Percentiles rank a stretch among this genome's conserved stretches.
Evolutionary conservation across 2,329 filamentous ascomycete species (phyloP).

Genomic region (Trichoderma sp.): DNA sequence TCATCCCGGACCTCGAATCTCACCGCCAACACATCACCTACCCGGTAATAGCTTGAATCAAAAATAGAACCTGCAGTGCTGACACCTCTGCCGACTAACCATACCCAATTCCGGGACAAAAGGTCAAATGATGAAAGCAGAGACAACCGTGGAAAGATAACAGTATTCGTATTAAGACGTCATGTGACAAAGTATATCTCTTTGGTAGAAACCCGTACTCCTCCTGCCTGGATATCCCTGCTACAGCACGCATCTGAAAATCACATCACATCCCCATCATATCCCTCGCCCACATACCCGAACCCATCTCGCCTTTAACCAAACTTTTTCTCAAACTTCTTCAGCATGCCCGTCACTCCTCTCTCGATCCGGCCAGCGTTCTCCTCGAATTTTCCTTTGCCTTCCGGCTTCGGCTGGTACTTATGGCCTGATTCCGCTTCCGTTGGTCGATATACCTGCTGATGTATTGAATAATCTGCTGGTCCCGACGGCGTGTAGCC

Average conservation of each 20-base stretch:
- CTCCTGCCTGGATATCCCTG: slow-evolving; percentile 2
- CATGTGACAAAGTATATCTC: not conserved
- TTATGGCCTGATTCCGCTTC: slow-evolving; percentile 53
- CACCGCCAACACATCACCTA: not conserved
- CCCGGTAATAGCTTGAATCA: not conserved
- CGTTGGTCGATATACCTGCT: slow-evolving; percentile 67
- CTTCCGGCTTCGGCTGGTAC: slow-evolving; percentile 45
- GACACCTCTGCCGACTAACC: not conserved
- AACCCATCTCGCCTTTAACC: slow-evolving; percentile 34
- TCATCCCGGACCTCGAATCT: not conserved
- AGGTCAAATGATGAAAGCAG: not conserved
- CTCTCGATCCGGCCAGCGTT: slow-evolving; percentile 65
- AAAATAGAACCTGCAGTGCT: slow-evolving; percentile 8
- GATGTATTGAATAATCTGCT: slow-evolving; percentile 59
- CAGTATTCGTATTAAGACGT: not conserved
- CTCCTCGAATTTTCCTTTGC: slow-evolving; percentile 57
- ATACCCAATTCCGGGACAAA: not conserved
- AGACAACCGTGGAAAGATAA: not conserved
- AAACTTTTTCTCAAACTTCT: slow-evolving; percentile 76
- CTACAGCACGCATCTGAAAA: not conserved
- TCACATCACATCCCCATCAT: not conserved
- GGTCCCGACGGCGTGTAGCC: slow-evolving; percentile 23
- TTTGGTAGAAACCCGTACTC: slow-evolving; percentile 8
- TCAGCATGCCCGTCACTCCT: slow-evolving; percentile 67
- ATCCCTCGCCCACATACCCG: not conserved